Conservation (phyloP, 2,329 filamentous ascomycete species). For the Cladosporium sphaerospermum region DNA sequence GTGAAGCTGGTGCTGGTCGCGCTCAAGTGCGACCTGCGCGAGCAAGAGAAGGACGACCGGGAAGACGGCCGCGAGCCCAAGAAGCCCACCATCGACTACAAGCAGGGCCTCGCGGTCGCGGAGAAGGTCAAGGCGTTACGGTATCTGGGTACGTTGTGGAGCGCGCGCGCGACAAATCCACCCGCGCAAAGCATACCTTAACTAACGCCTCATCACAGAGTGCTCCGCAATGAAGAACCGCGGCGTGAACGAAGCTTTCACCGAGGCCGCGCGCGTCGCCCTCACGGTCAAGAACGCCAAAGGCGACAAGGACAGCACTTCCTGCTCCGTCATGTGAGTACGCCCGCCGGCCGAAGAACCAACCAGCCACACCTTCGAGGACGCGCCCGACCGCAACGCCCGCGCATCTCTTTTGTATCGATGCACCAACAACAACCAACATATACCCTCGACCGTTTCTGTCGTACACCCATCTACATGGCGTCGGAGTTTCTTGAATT, state of each 20-base stretch:
- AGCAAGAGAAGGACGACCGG: slow-evolving; percentile 61
- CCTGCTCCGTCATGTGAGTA: slow-evolving; percentile 38
- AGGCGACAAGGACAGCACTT: slow-evolving; percentile 39
- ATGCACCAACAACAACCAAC: background rate
- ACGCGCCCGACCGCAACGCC: background rate
- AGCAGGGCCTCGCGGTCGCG: slow-evolving; percentile 84
- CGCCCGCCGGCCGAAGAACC: too few relatives aligned
- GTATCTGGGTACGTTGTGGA: slow-evolving; percentile 61
- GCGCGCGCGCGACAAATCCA: background rate
- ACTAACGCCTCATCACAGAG: slow-evolving; percentile 48
- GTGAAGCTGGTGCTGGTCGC: slow-evolving; percentile 94
- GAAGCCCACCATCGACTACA: slow-evolving; percentile 76
- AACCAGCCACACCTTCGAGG: background rate
- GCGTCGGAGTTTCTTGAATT: background rate
- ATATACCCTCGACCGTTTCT: background rate
- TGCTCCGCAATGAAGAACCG: slow-evolving; percentile 98
- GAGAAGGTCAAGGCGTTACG: slow-evolving; percentile 85
- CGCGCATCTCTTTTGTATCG: background rate
- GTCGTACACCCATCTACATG: background rate
- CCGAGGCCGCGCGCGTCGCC: slow-evolving; percentile 91
- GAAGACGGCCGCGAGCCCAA: slow-evolving; percentile 50
- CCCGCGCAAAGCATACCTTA: background rate
- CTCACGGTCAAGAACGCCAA: slow-evolving; percentile 52
- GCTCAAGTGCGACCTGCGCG: slow-evolving; percentile 91
- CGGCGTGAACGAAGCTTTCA: slow-evolving; percentile 97